Conservation (phyloP, 148 eudicot species). For the Beta vulgaris region DNA sequence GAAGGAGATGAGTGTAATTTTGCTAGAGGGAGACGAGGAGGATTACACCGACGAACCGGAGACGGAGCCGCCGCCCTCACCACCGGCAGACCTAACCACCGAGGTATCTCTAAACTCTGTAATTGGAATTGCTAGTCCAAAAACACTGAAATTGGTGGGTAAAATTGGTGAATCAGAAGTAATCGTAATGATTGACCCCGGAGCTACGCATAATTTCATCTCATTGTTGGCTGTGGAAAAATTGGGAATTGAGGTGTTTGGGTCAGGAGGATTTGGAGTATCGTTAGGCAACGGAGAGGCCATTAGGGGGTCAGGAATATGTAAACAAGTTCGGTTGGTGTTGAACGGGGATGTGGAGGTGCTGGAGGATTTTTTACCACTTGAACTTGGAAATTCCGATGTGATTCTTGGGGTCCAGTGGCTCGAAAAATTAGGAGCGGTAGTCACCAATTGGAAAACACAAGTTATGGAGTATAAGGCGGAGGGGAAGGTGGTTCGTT, state of each 20-base stretch:
- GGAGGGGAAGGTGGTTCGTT: neutral
- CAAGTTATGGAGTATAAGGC: neutral
- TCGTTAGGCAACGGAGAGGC: neutral
- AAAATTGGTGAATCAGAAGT: neutral
- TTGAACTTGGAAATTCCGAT: too few species aligned
- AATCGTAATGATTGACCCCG: neutral
- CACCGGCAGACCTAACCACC: too few species aligned
- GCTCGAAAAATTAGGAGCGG: too few species aligned
- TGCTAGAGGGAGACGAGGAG: too few species aligned
- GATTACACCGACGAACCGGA: too few species aligned
- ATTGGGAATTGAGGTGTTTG: too few species aligned
- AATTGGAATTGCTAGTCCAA: neutral
- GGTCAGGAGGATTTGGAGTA: neutral
- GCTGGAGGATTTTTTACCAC: neutral
- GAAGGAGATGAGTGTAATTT: too few species aligned
- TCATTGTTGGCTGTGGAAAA: too few species aligned
- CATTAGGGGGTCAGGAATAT: neutral
- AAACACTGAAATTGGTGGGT: neutral
- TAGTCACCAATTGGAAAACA: neutral
- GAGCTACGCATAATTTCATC: too few species aligned
- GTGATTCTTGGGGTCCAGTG: too few species aligned
- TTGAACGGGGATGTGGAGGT: neutral
- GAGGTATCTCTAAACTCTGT: too few species aligned
- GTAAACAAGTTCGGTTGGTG: neutral
- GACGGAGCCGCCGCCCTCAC: too few species aligned